Conservation (phyloP, 2,329 filamentous ascomycete genomes). For the Bipolaris bicolor region DNA sequence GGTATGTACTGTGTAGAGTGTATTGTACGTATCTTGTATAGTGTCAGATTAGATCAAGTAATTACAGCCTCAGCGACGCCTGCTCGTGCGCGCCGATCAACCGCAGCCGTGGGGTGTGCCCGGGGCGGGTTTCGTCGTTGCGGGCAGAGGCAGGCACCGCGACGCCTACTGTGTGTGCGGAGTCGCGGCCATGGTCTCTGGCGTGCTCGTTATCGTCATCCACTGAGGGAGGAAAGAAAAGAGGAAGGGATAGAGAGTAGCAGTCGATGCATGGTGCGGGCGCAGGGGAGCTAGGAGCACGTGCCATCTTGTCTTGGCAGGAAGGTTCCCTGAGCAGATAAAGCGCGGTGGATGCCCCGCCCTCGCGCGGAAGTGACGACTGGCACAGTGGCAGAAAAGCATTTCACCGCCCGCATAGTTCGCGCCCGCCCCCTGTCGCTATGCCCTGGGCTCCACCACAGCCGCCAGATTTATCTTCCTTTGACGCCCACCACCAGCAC, state of each 20-base stretch:
- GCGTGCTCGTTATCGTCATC: conserved; percentile 46
- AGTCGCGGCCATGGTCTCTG: conserved; percentile 30
- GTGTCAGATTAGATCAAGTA: conserved; percentile 70
- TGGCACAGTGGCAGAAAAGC: conserved; percentile 17
- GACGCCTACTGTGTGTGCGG: conserved; percentile 11
- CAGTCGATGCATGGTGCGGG: conserved; percentile 6
- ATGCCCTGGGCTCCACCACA: conserved; percentile 50
- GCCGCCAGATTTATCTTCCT: conserved; percentile 56
- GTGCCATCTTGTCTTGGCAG: neutral
- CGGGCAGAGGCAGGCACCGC: conserved; percentile 17
- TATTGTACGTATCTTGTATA: neutral
- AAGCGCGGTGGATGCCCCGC: conserved; percentile 23
- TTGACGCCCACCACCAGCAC: conserved; percentile 47
- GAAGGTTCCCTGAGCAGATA: conserved; percentile 13
- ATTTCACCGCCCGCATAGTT: conserved; percentile 11
- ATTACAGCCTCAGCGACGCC: conserved; percentile 57
- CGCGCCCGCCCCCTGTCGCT: conserved; percentile 35
- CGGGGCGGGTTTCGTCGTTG: conserved; percentile 32
- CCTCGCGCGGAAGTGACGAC: conserved; percentile 16
- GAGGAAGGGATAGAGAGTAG: too few relatives aligned
- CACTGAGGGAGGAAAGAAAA: conserved; percentile 20
- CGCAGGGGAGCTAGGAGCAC: conserved; percentile 5
- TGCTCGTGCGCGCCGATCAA: conserved; percentile 30
- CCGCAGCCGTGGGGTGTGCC: conserved; percentile 21
- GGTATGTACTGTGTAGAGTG: neutral